Evolutionary conservation across 2,329 filamentous ascomycete genomes (phyloP).

Genomic region (Seiridium cupressi): DNA sequence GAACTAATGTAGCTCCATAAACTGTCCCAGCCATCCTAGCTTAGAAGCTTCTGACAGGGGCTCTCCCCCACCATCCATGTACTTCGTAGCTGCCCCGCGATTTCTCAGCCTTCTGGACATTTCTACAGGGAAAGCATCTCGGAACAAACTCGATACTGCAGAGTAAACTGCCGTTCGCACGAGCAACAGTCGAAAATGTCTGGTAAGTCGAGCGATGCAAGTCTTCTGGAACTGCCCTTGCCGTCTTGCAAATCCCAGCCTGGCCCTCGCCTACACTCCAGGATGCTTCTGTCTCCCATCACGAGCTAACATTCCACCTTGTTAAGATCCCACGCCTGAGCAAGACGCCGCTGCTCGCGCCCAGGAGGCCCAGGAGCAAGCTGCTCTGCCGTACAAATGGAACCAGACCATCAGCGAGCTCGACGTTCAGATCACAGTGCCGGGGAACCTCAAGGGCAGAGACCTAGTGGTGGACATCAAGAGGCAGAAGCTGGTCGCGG

Average conservation of each 20-base stretch:
- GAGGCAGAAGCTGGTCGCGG: constrained; percentile 74
- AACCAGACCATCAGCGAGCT: constrained; percentile 87
- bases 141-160: background rate
- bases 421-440: constrained; percentile 74
- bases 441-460: constrained; percentile 77
- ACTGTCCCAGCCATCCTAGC: too few species aligned
- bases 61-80: background rate
- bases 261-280: too few species aligned
- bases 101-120: constrained; percentile 18
- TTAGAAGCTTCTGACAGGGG: too few species aligned
- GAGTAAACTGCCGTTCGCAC: background rate
- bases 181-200: background rate
- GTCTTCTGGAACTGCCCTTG: too few species aligned
- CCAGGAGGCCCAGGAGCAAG: constrained; percentile 84
- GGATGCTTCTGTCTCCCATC: background rate
- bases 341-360: constrained; percentile 59
- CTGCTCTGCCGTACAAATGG: constrained; percentile 94
- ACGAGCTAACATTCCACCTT: constrained; percentile 5
- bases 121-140: constrained; percentile 7
- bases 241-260: too few species aligned
- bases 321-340: constrained; percentile 51
- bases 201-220: background rate
- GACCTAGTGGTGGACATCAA: constrained; percentile 84
- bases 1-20: too few species aligned
- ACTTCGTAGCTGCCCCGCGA: constrained; percentile 3